phyloP scores from a whole-genome alignment of 2,329 filamentous ascomycete species.

The Botrytis galanthina region DNA sequence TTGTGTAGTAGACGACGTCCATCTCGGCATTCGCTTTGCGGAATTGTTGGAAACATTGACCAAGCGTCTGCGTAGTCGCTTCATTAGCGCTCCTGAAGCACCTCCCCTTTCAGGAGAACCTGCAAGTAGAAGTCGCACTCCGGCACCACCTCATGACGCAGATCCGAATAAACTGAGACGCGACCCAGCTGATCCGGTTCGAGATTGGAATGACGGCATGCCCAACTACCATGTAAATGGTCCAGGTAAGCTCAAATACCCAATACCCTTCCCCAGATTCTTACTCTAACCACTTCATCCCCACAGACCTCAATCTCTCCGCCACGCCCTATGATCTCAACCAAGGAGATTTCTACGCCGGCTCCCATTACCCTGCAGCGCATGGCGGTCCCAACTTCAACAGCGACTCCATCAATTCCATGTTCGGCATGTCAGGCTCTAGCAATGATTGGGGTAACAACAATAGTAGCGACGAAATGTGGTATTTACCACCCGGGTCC shows the following conservation, averaged over 20 bases:
- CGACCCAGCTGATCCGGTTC: conserved; percentile 30
- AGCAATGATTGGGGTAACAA: conserved; percentile 32
- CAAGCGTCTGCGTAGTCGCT: conserved; percentile 68
- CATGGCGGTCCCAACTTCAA: conserved; percentile 27
- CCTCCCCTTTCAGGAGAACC: conserved; percentile 36
- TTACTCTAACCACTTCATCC: conserved; percentile 15
- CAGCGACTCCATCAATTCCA: conserved; percentile 31
- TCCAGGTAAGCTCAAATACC: conserved; percentile 26
- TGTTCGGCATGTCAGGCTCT: conserved; percentile 27
- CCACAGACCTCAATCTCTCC: conserved; percentile 47
- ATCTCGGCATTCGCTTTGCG: conserved; percentile 79
- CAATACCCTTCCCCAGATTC: background rate
- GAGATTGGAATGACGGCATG: conserved; percentile 36
- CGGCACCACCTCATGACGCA: conserved; percentile 34
- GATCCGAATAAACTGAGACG: conserved; percentile 37
- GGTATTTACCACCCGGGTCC: conserved; percentile 63
- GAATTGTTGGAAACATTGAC: conserved; percentile 79
- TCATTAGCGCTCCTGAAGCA: conserved; percentile 62
- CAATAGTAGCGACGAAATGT: conserved; percentile 50
- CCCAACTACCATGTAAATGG: conserved; percentile 31
- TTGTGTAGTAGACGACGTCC: conserved; percentile 81
- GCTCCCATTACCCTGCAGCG: conserved; percentile 37
- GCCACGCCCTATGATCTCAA: conserved; percentile 62
- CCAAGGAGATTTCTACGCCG: conserved; percentile 53
- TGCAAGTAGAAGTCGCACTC: conserved; percentile 32